phyloP scores from a whole-genome alignment of 768 basidiomycete species.

The Rhodotorula diobovata region DNA sequence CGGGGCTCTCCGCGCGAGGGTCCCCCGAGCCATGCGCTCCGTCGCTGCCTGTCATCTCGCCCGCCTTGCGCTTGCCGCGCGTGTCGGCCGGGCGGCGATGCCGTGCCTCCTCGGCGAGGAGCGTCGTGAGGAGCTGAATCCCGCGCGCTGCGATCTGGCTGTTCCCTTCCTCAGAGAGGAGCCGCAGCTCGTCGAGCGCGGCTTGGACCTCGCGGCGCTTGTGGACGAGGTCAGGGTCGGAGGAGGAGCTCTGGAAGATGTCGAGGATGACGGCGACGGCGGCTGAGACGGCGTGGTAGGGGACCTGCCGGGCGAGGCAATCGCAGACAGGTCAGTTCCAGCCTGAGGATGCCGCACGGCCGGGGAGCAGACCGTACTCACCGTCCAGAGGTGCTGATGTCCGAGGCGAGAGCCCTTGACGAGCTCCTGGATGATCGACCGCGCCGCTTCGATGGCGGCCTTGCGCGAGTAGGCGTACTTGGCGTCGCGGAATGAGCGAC shows the following conservation, averaged over 20 bases:
- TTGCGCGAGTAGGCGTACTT: constrained; percentile 5
- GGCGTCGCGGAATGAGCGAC: constrained; percentile 4
- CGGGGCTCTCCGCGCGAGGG: constrained; percentile 9
- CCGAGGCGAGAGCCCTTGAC: constrained; percentile 7
- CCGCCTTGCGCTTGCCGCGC: not conserved
- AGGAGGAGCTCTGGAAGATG: constrained; percentile 22
- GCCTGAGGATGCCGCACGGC: too few relatives aligned
- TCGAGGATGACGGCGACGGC: constrained; percentile 37
- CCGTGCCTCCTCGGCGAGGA: constrained; percentile 36
- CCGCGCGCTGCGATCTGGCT: constrained; percentile 33
- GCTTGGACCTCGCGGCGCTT: constrained; percentile 31
- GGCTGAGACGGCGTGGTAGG: constrained; percentile 33
- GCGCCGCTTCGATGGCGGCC: constrained; percentile 25
- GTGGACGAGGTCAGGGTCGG: constrained; percentile 23
- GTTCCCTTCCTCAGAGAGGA: not conserved
- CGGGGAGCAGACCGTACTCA: not conserved
- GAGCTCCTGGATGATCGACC: constrained; percentile 30
- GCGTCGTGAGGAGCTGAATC: constrained; percentile 27
- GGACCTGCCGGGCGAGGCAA: not conserved
- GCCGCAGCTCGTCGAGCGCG: constrained; percentile 19
- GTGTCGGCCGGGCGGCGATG: constrained; percentile 7
- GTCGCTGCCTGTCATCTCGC: not conserved
- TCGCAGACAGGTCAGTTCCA: not conserved
- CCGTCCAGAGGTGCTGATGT: constrained; percentile 24
- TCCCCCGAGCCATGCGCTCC: not conserved